Evolutionary conservation across 2,329 filamentous ascomycete species (phyloP).

Genomic region (Fonsecaea pugnacius): DNA sequence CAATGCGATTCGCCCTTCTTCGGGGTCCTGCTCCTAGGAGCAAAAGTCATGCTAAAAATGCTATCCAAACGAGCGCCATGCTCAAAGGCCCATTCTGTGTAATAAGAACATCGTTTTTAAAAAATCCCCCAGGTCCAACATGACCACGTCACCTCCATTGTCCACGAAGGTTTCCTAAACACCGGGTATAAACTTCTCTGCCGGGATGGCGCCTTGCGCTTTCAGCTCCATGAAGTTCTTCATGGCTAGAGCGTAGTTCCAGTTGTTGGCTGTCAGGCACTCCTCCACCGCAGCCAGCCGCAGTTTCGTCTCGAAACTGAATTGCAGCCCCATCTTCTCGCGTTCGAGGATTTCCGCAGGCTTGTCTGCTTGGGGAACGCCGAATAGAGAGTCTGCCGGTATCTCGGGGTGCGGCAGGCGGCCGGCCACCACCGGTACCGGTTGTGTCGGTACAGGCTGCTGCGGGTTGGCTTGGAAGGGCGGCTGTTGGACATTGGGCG

Average conservation of each 20-base stretch:
- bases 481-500: slow-evolving; percentile 9
- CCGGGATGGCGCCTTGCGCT: slow-evolving; percentile 45
- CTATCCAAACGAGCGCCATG: slow-evolving; percentile 16
- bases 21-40: neutral
- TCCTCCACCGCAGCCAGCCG: slow-evolving; percentile 76
- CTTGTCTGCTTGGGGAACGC: slow-evolving; percentile 49
- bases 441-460: slow-evolving; percentile 66
- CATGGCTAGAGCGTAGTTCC: slow-evolving; percentile 78
- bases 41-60: slow-evolving; percentile 4
- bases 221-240: slow-evolving; percentile 75
- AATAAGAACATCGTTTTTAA: slow-evolving; percentile 1
- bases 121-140: neutral
- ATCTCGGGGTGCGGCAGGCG: slow-evolving; percentile 31
- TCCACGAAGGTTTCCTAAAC: slow-evolving; percentile 14
- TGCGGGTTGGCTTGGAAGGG: slow-evolving; percentile 65
- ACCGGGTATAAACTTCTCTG: slow-evolving; percentile 31
- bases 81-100: slow-evolving; percentile 7
- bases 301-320: slow-evolving; percentile 80
- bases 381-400: slow-evolving; percentile 44
- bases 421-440: slow-evolving; percentile 59
- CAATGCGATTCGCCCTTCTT: slow-evolving; percentile 5
- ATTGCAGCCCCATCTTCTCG: slow-evolving; percentile 70
- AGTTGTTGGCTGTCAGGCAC: slow-evolving; percentile 77
- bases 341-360: slow-evolving; percentile 61
- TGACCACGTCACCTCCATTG: slow-evolving; percentile 1